phyloP scores from a whole-genome alignment of 768 basidiomycete species.

The Mycena maculata region DNA sequence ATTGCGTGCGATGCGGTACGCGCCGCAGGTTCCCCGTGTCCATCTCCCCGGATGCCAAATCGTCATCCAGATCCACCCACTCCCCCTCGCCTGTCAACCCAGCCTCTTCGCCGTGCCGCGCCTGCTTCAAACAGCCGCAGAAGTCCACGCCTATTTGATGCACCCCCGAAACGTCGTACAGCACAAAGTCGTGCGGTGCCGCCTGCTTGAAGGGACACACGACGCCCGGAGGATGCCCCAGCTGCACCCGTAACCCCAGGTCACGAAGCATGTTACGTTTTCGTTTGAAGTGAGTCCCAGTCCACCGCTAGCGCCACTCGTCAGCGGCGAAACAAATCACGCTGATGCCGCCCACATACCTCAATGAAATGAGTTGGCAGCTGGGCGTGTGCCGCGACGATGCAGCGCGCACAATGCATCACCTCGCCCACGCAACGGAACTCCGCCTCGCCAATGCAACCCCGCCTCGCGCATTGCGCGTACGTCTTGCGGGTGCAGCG shows the following conservation, averaged over 20 bases:
- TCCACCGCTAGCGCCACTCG: background rate
- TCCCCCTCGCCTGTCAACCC: no score
- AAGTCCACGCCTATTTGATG: slow-evolving; percentile 25
- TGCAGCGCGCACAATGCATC: background rate
- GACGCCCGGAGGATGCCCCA: slow-evolving; percentile 14
- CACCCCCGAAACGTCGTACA: slow-evolving; percentile 22
- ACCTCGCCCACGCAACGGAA: slow-evolving; percentile 1
- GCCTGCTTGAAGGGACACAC: background rate
- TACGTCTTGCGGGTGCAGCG: background rate
- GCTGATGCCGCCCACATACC: background rate
- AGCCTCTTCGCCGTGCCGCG: no score
- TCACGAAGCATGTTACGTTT: background rate
- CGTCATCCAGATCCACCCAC: no score
- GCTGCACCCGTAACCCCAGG: slow-evolving; percentile 29
- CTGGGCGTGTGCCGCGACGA: background rate
- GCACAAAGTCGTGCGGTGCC: no score
- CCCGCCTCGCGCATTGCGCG: background rate
- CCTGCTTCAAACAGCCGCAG: no score
- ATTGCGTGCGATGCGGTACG: no score
- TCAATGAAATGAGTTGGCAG: slow-evolving; percentile 7
- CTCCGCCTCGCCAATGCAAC: background rate
- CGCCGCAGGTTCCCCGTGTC: no score
- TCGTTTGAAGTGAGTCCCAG: background rate
- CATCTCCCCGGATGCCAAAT: no score
- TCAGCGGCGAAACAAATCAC: background rate